These are phyloP conservation scores for Trichophaea hybrida DNA, from an alignment of 2,329 filamentous ascomycete species.

Conservation along the genomic window DNA sequence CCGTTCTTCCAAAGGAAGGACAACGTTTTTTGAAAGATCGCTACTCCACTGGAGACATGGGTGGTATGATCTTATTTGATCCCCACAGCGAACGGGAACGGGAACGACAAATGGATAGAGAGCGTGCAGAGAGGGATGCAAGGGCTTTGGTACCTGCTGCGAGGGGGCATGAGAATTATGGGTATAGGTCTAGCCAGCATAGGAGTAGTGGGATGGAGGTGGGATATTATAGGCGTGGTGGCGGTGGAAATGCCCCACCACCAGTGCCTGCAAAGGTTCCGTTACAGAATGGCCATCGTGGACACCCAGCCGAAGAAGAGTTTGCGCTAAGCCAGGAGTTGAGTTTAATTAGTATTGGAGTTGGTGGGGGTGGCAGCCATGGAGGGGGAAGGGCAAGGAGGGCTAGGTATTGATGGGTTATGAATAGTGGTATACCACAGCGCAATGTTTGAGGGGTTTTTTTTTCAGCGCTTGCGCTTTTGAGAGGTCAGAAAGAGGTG, in stretches of 20 bases:
- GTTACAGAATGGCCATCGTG: constrained; percentile 4
- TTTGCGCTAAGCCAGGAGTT: constrained; percentile 22
- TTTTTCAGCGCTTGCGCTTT: too few species aligned
- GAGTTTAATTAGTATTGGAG: constrained; percentile 23
- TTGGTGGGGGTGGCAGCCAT: constrained; percentile 3
- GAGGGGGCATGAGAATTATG: constrained; percentile 14
- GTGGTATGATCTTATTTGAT: constrained; percentile 22
- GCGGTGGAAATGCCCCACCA: constrained; percentile 8
- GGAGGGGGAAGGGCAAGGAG: too few species aligned
- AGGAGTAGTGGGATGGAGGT: constrained; percentile 14
- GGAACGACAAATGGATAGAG: constrained; percentile 15
- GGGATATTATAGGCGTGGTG: constrained; percentile 13
- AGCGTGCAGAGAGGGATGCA: constrained; percentile 14
- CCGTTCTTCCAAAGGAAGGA: constrained; percentile 12
- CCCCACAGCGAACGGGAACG: constrained; percentile 17
- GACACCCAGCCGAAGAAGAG: constrained; percentile 9
- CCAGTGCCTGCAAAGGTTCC: constrained; percentile 20
- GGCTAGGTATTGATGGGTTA: too few species aligned
- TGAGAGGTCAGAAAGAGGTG: too few species aligned
- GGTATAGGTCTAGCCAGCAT: constrained; percentile 1
- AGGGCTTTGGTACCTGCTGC: constrained; percentile 19
- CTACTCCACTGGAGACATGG: constrained; percentile 13
- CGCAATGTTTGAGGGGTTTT: too few species aligned
- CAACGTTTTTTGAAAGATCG: constrained; percentile 10
- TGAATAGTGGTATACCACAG: too few species aligned